phyloP scores from a whole-genome alignment of 768 basidiomycete genomes.

The Suillus bovinus region DNA sequence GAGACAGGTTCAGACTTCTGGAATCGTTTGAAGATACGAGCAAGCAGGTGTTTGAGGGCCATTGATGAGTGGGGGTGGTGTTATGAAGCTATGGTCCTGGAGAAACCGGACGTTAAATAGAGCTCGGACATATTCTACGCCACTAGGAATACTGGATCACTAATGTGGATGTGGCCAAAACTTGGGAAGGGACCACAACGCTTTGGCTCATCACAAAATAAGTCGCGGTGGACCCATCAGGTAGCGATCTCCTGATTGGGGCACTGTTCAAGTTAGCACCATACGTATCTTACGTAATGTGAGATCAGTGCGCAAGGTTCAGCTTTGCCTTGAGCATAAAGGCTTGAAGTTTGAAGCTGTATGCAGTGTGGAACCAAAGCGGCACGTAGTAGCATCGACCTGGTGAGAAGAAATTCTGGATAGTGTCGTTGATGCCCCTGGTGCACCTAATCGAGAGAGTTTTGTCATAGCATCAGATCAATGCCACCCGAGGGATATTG shows the following conservation, averaged over 20 bases:
- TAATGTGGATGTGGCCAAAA: slow-evolving; percentile 2
- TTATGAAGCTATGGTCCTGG: not conserved
- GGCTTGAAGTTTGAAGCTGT: not conserved
- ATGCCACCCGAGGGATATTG: not conserved
- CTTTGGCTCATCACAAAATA: slow-evolving; percentile 1
- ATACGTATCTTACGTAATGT: not conserved
- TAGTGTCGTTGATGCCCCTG: not conserved
- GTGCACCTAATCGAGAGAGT: not conserved
- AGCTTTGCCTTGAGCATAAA: not conserved
- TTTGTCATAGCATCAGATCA: not conserved
- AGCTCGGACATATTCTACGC: not conserved
- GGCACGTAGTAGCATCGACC: not conserved
- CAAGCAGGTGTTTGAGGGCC: not conserved
- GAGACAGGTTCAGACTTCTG: not conserved
- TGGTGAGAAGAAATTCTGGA: not conserved
- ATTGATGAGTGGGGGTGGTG: not conserved
- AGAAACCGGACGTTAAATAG: not conserved
- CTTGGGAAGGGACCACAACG: not conserved
- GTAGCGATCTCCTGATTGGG: not conserved
- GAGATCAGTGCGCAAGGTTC: not conserved
- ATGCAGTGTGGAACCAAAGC: not conserved
- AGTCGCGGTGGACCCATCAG: no score
- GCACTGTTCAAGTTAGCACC: not conserved
- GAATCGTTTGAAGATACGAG: slow-evolving; percentile 1
- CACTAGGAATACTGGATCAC: not conserved